Base-by-base conservation (phyloP, 2,329 filamentous ascomycete genomes). In the Pseudocercospora vitis region DNA sequence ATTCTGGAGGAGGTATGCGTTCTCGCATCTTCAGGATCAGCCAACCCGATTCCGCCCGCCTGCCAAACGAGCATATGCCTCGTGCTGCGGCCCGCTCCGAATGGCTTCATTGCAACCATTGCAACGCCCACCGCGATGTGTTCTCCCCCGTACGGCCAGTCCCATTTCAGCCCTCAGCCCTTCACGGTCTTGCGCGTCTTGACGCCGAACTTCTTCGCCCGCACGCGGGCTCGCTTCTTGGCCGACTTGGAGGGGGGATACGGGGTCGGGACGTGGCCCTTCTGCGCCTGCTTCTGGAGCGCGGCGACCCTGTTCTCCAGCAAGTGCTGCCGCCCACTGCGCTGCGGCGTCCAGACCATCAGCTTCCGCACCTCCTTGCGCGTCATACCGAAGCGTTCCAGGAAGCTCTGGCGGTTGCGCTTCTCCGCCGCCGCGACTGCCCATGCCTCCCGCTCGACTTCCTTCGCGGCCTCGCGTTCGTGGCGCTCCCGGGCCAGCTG, bases 331-430 rank as follows among this genome's bases (percentile, higher is more conserved):
- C 37, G 19, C 14, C 37, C 37, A 42, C 37, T 42, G 16, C 37
- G 7, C 12, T 42, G 37, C 19, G 37, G 37, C 37, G 37, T 5
- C 37, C 37, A 42, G 4, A 42, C 21, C 37, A 42, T 42, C 8
- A 42, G 37, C 37, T 42, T 42, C 18, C 37, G 37, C 37, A 42
- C 37, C 21, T 42, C 18, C 37, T 42, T 42, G 7, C 37, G 37
- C 18, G 16, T 42, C 37, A 42, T 42, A 12, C 37, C 37, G 12
- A 42, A 42, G 37, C 37, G 37, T 12, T 42, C 14, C 37, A 42
- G 21, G 37, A 24, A 42, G 37, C 37, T 42, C 37, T 42, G 21
- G 37, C 37, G 37, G 14, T 42, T 42, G 19, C 37, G 21, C 37
- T 42, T 42, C 11, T 42, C 37, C 37, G 37, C 37, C 14, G 12